phyloP scores from a whole-genome alignment of 2,329 filamentous ascomycete genomes.

The Colletotrichum sublineola region DNA sequence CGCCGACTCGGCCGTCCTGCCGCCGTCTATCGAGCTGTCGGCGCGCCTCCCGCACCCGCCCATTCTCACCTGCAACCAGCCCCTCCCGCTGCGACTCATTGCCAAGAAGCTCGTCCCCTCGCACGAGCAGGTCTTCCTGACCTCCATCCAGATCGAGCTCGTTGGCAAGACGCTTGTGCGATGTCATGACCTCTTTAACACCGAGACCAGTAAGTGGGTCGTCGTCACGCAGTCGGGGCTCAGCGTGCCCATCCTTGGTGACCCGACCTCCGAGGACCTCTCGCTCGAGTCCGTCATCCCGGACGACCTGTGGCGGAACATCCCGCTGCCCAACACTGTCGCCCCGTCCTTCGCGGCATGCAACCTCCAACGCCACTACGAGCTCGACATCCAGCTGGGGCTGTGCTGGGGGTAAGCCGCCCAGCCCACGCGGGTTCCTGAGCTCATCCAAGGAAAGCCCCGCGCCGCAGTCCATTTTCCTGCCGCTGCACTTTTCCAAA shows the following conservation, averaged over 20 bases:
- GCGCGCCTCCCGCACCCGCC: constrained; percentile 88
- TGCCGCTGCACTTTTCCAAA: constrained; percentile 81
- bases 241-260: constrained; percentile 74
- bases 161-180: constrained; percentile 84
- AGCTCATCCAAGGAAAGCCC: constrained; percentile 45
- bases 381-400: constrained; percentile 85
- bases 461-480: constrained; percentile 73
- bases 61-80: constrained; percentile 89
- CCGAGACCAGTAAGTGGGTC: constrained; percentile 81
- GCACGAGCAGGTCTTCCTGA: constrained; percentile 78
- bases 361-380: constrained; percentile 86
- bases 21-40: constrained; percentile 80
- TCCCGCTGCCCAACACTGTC: constrained; percentile 84
- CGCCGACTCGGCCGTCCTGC: constrained; percentile 54
- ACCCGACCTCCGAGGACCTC: constrained; percentile 65
- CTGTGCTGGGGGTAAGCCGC: constrained; percentile 78
- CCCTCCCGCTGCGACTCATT: constrained; percentile 83
- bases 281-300: constrained; percentile 80
- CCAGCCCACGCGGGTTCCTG: constrained; percentile 49
- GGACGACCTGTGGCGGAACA: constrained; percentile 77
- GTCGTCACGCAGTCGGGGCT: constrained; percentile 80
- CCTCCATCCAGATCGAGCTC: constrained; percentile 84
- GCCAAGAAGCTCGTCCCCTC: constrained; percentile 81
- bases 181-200: constrained; percentile 79
- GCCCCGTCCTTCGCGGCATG: constrained; percentile 90